Conservation (phyloP, 148 eudicot genomes). For the Vaccinium macrocarpon region DNA sequence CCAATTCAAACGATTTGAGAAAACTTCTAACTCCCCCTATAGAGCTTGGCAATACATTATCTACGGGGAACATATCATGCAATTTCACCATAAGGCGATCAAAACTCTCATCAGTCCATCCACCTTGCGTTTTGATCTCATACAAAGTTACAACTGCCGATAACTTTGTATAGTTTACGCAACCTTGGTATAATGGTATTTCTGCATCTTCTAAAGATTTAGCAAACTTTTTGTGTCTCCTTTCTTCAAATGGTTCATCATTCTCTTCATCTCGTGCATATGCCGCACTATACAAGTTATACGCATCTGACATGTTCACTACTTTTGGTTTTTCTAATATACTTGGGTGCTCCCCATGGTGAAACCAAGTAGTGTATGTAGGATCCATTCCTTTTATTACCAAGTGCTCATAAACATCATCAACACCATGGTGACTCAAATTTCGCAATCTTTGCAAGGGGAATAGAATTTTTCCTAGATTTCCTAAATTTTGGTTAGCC, state of each 20-base stretch:
- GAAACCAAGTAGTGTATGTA: too few relatives aligned
- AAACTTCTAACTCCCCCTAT: not conserved
- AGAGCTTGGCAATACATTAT: not conserved
- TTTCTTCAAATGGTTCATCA: too few relatives aligned
- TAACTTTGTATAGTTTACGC: not conserved
- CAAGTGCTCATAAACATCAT: too few relatives aligned
- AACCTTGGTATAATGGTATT: not conserved
- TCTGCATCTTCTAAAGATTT: not conserved
- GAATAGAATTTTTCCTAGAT: not conserved
- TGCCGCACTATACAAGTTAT: too few relatives aligned
- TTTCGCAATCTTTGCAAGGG: not conserved
- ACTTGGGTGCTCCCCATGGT: too few relatives aligned
- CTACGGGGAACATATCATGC: not conserved
- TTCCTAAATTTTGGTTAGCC: not conserved
- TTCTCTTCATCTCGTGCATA: too few relatives aligned
- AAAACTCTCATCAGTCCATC: not conserved
- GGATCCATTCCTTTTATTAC: too few relatives aligned
- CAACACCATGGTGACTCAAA: too few relatives aligned
- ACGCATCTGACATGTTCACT: too few relatives aligned
- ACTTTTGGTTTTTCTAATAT: too few relatives aligned
- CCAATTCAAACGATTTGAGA: not conserved
- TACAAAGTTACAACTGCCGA: not conserved
- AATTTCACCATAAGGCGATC: not conserved
- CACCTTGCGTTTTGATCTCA: too few relatives aligned
- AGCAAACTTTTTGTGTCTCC: too few relatives aligned